These are phyloP conservation scores for Aspergillus mulundensis DNA, from an alignment of 495 filamentous ascomycete species.

Conservation along the genomic window DNA sequence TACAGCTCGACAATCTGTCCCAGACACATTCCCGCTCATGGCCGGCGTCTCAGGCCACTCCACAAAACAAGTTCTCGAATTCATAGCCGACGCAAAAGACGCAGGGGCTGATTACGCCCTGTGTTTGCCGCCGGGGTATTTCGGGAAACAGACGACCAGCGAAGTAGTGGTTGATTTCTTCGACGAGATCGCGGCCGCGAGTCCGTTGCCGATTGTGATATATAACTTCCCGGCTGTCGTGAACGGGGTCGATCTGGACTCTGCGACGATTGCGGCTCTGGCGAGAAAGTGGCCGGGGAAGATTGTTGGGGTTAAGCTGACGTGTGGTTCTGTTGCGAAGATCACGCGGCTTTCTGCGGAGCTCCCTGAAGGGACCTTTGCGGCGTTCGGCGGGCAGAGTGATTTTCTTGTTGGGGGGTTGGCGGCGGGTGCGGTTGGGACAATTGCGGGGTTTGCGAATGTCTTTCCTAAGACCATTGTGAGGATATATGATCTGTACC, in stretches of 20 bases:
- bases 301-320: conserved; percentile 2
- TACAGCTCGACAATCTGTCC: background rate
- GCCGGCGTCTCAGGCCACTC: background rate
- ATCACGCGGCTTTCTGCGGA: background rate
- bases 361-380: background rate
- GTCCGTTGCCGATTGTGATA: conserved; percentile 73
- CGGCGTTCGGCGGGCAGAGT: background rate
- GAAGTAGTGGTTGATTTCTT: conserved; percentile 64
- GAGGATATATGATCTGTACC: background rate
- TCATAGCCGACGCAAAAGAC: background rate
- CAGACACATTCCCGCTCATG: background rate
- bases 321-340: conserved; percentile 3
- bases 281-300: background rate
- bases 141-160: conserved; percentile 52
- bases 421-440: background rate
- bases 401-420: conserved; percentile 1
- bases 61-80: conserved; percentile 1
- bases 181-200: conserved; percentile 62
- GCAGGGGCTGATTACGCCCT: conserved; percentile 33
- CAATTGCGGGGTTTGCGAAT: conserved; percentile 6
- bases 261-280: background rate
- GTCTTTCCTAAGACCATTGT: conserved; percentile 7
- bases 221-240: conserved; percentile 81
- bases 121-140: conserved; percentile 72
- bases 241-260: conserved; percentile 61